Base-by-base conservation (phyloP, 2,329 filamentous ascomycete species). In the Aplosporella prunicola region DNA sequence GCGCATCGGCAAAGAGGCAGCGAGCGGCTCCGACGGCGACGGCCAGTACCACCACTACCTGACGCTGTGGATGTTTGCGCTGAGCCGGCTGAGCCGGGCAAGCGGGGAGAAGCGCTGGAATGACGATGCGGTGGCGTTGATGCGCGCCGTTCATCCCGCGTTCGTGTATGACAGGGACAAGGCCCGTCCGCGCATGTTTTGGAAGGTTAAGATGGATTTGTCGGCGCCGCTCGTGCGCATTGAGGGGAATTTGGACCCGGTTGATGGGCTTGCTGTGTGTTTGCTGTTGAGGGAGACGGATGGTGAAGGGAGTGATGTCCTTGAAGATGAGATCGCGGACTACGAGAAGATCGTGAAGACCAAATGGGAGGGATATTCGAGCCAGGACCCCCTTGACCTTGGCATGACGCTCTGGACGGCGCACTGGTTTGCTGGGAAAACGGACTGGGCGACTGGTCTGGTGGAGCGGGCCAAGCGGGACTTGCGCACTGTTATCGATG, bases 1-100 rank as follows among this genome's bases (percentile, higher is more conserved):
- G 24, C 62, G 74, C 1, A 77, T 77, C 41, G 74, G 74, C 17
- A 78, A 77, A 49, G 43, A 62, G 9, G 57, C 67, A 2, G 70
- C 59, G 9, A 38, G 43, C 1, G 72, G 72, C 0, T 49, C 57
- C 1, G 72, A 77, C 35, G 61, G 65, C 6, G 74, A 78, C 49
- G 73, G 74, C 2, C 74, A 78, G 50, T 77, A 78, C 42, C 71
- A 76, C 45, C 74, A 77, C 46, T 77, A 77, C 44, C 57, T 77
- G 14, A 76, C 72, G 0, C 48, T 76, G 5, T 78, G 74, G 74
- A 76, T 77, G 72, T 76, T 76, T 49, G 72, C 73, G 2, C 59
- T 78, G 4, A 75, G 74, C 47, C 60, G 74, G 2, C 56, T 75
- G 26, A 60, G 68, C 0, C 43, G 67, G 23, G 72, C 69, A 3